phyloP scores from a whole-genome alignment of 139 green algal species.

The Tetraselmis striata region DNA sequence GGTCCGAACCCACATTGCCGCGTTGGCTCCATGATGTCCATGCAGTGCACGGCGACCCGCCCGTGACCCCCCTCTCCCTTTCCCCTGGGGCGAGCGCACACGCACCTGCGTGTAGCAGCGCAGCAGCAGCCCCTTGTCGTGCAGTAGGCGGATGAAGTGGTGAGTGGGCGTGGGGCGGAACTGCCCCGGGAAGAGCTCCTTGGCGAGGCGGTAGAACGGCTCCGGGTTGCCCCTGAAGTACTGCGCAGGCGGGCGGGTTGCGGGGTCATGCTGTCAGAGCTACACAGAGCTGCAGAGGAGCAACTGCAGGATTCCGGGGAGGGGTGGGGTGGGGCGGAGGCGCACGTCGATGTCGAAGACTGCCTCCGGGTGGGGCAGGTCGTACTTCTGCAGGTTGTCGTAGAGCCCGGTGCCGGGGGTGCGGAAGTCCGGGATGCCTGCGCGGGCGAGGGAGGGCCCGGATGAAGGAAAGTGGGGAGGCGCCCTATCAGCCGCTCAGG shows the following conservation, averaged over 20 bases:
- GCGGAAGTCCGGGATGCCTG: constrained; percentile 68
- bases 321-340: not conserved
- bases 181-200: constrained; percentile 62
- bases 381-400: constrained; percentile 52
- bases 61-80: too few relatives aligned
- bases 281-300: too few relatives aligned
- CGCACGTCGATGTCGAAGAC: constrained; percentile 57
- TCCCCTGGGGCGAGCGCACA: too few relatives aligned
- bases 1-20: too few relatives aligned
- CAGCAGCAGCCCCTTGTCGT: constrained; percentile 76
- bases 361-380: constrained; percentile 55
- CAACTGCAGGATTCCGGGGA: too few relatives aligned
- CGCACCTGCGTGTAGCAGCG: constrained; percentile 50
- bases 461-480: too few relatives aligned
- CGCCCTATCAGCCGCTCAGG: too few relatives aligned
- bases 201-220: constrained; percentile 68
- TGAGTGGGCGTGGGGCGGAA: constrained; percentile 70
- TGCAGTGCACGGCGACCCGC: too few relatives aligned
- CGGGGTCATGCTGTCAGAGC: too few relatives aligned
- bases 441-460: constrained; percentile 2
- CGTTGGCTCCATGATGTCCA: too few relatives aligned
- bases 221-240: constrained; percentile 60
- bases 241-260: too few relatives aligned
- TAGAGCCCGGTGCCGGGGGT: constrained; percentile 61
- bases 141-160: constrained; percentile 72